These are phyloP conservation scores for Pleurotus pulmonarius DNA, from an alignment of 768 basidiomycete species.

Conservation along the genomic window DNA sequence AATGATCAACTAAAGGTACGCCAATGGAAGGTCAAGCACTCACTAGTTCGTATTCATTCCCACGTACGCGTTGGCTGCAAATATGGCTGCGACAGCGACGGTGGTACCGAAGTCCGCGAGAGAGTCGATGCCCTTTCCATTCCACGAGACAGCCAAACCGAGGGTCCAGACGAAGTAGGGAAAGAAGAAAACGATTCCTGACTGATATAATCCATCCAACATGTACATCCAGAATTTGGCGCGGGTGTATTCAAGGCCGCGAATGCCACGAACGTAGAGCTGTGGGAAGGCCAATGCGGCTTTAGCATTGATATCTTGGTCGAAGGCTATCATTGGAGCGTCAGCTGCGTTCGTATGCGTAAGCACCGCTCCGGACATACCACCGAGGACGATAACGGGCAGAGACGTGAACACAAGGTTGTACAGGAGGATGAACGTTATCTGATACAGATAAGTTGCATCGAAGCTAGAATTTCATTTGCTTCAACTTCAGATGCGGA, in stretches of 20 bases:
- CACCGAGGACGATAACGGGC: slow-evolving; percentile 88
- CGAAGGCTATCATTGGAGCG: slow-evolving; percentile 58
- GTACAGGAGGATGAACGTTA: slow-evolving; percentile 89
- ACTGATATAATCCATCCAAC: slow-evolving; percentile 93
- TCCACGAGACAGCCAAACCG: slow-evolving; percentile 66
- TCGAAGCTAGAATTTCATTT: slow-evolving; percentile 60
- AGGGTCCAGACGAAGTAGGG: slow-evolving; percentile 74
- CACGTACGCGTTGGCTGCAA: slow-evolving; percentile 86
- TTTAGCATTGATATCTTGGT: slow-evolving; percentile 90
- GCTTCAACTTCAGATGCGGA: slow-evolving; percentile 12
- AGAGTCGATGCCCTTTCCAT: slow-evolving; percentile 74
- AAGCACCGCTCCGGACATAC: slow-evolving; percentile 33
- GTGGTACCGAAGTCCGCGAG: slow-evolving; percentile 91
- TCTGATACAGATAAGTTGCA: slow-evolving; percentile 92
- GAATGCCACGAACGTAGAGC: slow-evolving; percentile 93
- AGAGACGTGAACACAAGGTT: slow-evolving; percentile 93
- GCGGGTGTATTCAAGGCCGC: slow-evolving; percentile 90
- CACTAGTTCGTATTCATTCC: slow-evolving; percentile 88
- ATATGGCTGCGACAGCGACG: slow-evolving; percentile 81
- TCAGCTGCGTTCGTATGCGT: slow-evolving; percentile 2
- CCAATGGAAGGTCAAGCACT: slow-evolving; percentile 29
- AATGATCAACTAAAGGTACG: slow-evolving; percentile 7
- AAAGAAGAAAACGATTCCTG: slow-evolving; percentile 80
- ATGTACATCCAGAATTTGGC: slow-evolving; percentile 93
- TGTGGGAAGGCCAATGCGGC: slow-evolving; percentile 91